A percentile compares a stretch with the other conserved stretches of the same genome.
phyloP scores from a whole-genome alignment of 352 stramenopile genomes.

The Globisporangium spiculum region DNA sequence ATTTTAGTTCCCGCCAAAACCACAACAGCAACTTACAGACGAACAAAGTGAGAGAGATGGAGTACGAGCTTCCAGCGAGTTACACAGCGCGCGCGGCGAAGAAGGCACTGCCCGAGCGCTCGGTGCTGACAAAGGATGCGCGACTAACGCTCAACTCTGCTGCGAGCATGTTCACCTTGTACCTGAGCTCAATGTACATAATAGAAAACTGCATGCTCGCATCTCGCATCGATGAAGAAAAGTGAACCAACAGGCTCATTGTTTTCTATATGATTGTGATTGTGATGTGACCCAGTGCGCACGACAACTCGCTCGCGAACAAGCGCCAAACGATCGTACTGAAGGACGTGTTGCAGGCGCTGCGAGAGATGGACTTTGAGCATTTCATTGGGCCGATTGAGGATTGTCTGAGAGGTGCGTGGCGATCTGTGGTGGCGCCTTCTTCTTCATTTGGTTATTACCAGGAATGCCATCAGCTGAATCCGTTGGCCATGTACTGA shows the following conservation, averaged over 20 bases:
- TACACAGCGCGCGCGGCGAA: conserved; percentile 71
- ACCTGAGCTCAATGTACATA: conserved; percentile 65
- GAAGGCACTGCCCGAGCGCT: conserved; percentile 60
- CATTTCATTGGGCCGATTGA: conserved; percentile 72
- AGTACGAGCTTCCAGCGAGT: conserved; percentile 63
- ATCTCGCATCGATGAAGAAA: background rate
- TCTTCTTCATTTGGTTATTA: background rate
- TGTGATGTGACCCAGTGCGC: conserved; percentile 32
- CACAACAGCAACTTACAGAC: background rate
- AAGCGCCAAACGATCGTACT: conserved; percentile 77
- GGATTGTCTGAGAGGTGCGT: conserved; percentile 61
- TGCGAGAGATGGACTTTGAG: conserved; percentile 76
- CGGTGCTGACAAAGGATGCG: conserved; percentile 67
- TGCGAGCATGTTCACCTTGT: conserved; percentile 77
- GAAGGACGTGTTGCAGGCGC: conserved; percentile 68
- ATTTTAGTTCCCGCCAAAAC: conserved; percentile 15
- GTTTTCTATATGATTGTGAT: background rate
- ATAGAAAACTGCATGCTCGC: background rate
- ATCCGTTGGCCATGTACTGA: background rate
- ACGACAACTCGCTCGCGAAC: conserved; percentile 59
- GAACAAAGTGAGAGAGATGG: conserved; percentile 32
- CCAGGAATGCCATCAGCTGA: background rate
- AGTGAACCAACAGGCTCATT: background rate
- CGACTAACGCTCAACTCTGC: conserved; percentile 67
- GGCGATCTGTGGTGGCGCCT: background rate